Conservation (phyloP, 1,284 basidiomycete genomes). For the Moniliophthora roreri region DNA sequence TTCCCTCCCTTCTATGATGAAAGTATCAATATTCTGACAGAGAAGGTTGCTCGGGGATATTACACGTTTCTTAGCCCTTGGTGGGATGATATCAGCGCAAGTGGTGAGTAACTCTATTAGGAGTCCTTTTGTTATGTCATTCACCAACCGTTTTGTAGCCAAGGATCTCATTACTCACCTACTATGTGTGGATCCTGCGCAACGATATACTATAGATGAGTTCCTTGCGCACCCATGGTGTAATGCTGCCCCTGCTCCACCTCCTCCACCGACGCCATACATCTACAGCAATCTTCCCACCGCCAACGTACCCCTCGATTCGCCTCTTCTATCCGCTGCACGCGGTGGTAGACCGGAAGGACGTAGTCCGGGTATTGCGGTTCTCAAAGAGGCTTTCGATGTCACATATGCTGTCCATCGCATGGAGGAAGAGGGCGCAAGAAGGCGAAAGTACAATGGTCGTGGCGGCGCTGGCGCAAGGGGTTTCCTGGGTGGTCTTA, state of each 20-base stretch:
- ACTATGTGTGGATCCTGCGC: slow-evolving; percentile 92
- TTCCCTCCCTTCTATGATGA: slow-evolving; percentile 99
- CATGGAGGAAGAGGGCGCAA: slow-evolving; percentile 97
- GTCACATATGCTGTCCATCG: slow-evolving; percentile 99
- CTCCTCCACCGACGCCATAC: slow-evolving; percentile 61
- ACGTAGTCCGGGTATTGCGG: slow-evolving; percentile 88
- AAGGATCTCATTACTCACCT: slow-evolving; percentile 96
- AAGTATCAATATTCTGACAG: slow-evolving; percentile 96
- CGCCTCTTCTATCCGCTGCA: slow-evolving; percentile 83
- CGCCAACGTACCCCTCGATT: slow-evolving; percentile 69
- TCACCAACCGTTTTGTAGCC: slow-evolving; percentile 44
- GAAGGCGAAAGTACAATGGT: slow-evolving; percentile 77
- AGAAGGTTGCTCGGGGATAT: slow-evolving; percentile 97
- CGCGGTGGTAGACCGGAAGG: slow-evolving; percentile 78
- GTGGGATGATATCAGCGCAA: slow-evolving; percentile 96
- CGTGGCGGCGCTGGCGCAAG: slow-evolving; percentile 76
- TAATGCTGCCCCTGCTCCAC: slow-evolving; percentile 62
- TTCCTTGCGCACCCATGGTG: slow-evolving; percentile 98
- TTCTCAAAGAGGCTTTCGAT: slow-evolving; percentile 98
- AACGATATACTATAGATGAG: slow-evolving; percentile 97
- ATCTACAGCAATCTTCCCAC: slow-evolving; percentile 35
- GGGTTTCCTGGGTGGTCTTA: slow-evolving; percentile 83
- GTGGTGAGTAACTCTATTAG: slow-evolving; percentile 49
- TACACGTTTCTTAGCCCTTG: slow-evolving; percentile 99
- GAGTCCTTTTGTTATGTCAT: neutral